A percentile compares a stretch with the other conserved stretches of the same genome.
Conservation (phyloP, 495 filamentous ascomycete species). For the Copromyces sp. region DNA sequence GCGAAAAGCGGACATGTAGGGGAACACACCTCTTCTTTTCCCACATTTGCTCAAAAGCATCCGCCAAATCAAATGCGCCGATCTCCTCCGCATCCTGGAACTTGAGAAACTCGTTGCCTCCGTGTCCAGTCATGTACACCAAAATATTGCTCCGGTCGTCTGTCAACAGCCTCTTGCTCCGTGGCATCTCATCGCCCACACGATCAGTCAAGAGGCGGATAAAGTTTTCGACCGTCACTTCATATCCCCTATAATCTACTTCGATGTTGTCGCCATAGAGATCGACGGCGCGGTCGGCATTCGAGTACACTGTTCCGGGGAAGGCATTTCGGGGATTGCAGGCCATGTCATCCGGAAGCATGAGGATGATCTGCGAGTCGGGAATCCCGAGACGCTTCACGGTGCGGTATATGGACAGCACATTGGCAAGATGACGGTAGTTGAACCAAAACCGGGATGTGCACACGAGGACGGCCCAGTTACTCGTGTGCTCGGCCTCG, state of each 20-base stretch:
- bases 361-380: conserved; percentile 97
- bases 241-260: conserved; percentile 95
- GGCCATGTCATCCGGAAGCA: conserved; percentile 98
- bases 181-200: conserved; percentile 82
- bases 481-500: conserved; percentile 79
- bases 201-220: conserved; percentile 91
- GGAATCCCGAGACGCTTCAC: conserved; percentile 97
- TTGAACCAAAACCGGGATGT: conserved; percentile 99
- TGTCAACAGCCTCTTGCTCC: conserved; percentile 83
- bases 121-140: conserved; percentile 98
- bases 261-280: conserved; percentile 98
- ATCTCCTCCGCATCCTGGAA: conserved; percentile 99
- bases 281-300: conserved; percentile 89
- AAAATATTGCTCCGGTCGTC: conserved; percentile 93
- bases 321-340: conserved; percentile 98
- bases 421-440: conserved; percentile 96
- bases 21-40: conserved; percentile 77
- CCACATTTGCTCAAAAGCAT: conserved; percentile 99
- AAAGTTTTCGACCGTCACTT: conserved; percentile 98
- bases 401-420: conserved; percentile 93
- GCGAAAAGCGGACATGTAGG: neutral
- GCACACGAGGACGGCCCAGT: conserved; percentile 95
- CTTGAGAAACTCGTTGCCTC: conserved; percentile 96
- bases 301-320: conserved; percentile 96
- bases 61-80: conserved; percentile 86